A percentile compares a stretch with the other conserved stretches of the same genome.
These are phyloP conservation scores for Dillenia suffruticosa DNA, from an alignment of 164 flowering plant genomes.

Conservation along the genomic window DNA sequence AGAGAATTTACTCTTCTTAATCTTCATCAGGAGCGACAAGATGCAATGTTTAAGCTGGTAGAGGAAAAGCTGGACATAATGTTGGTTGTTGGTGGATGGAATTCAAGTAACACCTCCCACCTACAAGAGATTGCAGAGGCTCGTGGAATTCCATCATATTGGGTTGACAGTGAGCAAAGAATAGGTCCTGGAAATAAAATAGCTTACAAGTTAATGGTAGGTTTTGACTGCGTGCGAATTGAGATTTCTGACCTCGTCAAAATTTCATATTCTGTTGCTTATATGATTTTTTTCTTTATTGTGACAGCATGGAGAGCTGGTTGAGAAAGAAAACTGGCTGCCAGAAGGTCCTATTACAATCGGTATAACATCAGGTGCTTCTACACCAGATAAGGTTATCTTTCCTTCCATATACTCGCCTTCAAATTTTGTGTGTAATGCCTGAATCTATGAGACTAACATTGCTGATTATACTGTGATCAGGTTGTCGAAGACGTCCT, in stretches of 20 bases:
- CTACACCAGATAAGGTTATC: conserved; percentile 94
- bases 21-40: conserved; percentile 80
- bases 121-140: conserved; percentile 93
- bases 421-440: background rate
- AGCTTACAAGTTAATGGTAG: conserved; percentile 68
- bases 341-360: conserved; percentile 85
- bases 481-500: conserved; percentile 92
- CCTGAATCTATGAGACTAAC: background rate
- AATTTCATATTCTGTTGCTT: background rate
- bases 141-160: conserved; percentile 91
- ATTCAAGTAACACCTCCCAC: conserved; percentile 97
- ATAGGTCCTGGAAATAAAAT: conserved; percentile 95
- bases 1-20: background rate
- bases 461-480: background rate
- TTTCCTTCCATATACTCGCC: background rate
- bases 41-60: conserved; percentile 90
- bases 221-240: conserved; percentile 5
- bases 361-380: conserved; percentile 95
- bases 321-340: conserved; percentile 86
- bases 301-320: conserved; percentile 82
- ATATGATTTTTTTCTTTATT: background rate
- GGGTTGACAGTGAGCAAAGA: conserved; percentile 88
- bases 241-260: background rate
- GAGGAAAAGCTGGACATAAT: conserved; percentile 79
- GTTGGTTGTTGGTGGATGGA: conserved; percentile 94